A percentile compares a stretch with the other conserved stretches of the same genome.
These are phyloP conservation scores for Sanguinoderma infundibulare DNA, from an alignment of 1,284 basidiomycete species.

Conservation along the genomic window DNA sequence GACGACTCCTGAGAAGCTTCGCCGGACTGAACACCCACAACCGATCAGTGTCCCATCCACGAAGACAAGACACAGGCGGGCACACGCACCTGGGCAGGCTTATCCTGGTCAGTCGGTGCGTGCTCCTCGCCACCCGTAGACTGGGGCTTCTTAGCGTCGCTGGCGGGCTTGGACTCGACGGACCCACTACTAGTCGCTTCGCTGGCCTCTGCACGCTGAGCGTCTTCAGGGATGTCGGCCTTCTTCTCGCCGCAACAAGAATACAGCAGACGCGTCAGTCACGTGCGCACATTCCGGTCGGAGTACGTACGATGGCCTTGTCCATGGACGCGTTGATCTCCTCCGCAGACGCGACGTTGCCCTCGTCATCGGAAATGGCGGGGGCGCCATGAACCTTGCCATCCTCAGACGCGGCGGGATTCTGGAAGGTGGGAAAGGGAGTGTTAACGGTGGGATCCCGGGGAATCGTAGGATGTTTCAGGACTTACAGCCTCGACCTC, in stretches of 20 bases:
- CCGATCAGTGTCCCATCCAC: neutral
- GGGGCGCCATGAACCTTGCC: constrained; percentile 16
- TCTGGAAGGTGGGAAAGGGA: constrained; percentile 1
- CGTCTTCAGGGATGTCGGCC: constrained; percentile 24
- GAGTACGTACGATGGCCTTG: constrained; percentile 36
- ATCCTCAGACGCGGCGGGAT: constrained; percentile 6
- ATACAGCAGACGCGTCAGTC: neutral
- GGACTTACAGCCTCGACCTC: constrained; percentile 18
- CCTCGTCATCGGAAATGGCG: constrained; percentile 37
- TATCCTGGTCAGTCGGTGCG: constrained; percentile 23
- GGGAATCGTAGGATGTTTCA: neutral
- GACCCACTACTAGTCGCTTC: constrained; percentile 23
- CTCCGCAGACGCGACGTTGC: constrained; percentile 36
- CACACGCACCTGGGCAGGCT: constrained; percentile 23
- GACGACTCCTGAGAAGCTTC: constrained; percentile 30
- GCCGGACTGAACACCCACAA: constrained; percentile 19
- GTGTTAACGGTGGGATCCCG: constrained; percentile 1
- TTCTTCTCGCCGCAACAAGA: constrained; percentile 13
- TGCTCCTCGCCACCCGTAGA: constrained; percentile 12
- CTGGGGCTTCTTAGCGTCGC: constrained; percentile 25
- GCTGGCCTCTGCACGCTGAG: constrained; percentile 22
- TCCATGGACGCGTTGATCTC: constrained; percentile 41
- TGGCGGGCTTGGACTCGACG: constrained; percentile 25
- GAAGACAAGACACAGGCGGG: too few relatives aligned
- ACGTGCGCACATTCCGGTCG: neutral